A percentile compares a stretch with the other conserved stretches of the same genome.
Conservation (phyloP, 805 yeast species). For the Candida ulmi region DNA sequence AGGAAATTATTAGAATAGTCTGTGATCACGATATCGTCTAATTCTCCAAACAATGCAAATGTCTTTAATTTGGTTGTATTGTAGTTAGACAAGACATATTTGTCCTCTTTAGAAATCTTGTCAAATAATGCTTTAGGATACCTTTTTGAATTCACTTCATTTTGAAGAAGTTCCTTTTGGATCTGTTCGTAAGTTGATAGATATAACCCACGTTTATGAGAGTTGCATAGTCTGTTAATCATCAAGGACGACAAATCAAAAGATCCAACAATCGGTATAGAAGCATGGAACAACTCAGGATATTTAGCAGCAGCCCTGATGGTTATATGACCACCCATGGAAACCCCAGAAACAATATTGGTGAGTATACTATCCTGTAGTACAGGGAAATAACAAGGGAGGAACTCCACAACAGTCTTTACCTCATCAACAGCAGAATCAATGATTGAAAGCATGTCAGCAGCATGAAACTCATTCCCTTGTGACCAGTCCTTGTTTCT, state of each 20-base stretch:
- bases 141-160: not conserved
- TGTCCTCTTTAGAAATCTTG: constrained; percentile 11
- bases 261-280: constrained; percentile 18
- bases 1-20: constrained; percentile 12
- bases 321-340: constrained; percentile 21
- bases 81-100: constrained; percentile 7
- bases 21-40: constrained; percentile 11
- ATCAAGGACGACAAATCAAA: constrained; percentile 17
- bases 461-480: constrained; percentile 15
- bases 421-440: constrained; percentile 16
- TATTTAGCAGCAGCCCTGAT: constrained; percentile 11
- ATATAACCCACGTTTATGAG: not conserved
- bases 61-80: constrained; percentile 7
- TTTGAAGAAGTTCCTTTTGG: not conserved
- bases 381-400: constrained; percentile 9
- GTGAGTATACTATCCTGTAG: constrained; percentile 1
- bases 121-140: constrained; percentile 9
- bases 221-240: constrained; percentile 8
- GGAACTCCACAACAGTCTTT: constrained; percentile 13
- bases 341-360: constrained; percentile 15
- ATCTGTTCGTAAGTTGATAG: not conserved
- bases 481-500: constrained; percentile 10
- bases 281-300: constrained; percentile 12
- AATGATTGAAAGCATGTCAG: constrained; percentile 15
- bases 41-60: constrained; percentile 16